Conservation (phyloP, 2,329 filamentous ascomycete species). For the Aspergillus sp. region DNA sequence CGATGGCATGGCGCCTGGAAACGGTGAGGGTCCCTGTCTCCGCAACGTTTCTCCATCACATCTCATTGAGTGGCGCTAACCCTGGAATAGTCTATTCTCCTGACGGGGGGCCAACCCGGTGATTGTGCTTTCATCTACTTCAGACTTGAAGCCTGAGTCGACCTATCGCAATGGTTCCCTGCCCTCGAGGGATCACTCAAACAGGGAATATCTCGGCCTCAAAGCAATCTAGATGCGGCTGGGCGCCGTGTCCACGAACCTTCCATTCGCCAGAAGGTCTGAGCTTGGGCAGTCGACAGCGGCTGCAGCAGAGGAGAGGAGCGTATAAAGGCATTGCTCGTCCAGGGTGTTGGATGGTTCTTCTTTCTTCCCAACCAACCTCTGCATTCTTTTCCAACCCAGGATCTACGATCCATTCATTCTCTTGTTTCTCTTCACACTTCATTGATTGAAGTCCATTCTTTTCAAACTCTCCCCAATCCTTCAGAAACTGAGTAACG, state of each 20-base stretch:
- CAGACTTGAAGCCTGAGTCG: conserved; percentile 26
- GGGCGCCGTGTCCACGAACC: conserved; percentile 18
- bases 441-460: conserved; percentile 43
- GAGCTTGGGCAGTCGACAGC: conserved; percentile 15
- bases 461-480: conserved; percentile 35
- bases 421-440: conserved; percentile 32
- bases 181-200: conserved; percentile 24
- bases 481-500: conserved; percentile 30
- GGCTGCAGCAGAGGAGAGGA: neutral
- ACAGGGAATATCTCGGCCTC: conserved; percentile 19
- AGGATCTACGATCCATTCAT: conserved; percentile 35
- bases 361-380: conserved; percentile 29
- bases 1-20: conserved; percentile 15
- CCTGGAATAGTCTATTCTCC: conserved; percentile 21
- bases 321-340: conserved; percentile 20
- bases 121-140: conserved; percentile 34
- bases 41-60: conserved; percentile 14
- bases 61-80: conserved; percentile 22
- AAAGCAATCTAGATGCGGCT: conserved; percentile 29
- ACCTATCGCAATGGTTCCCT: conserved; percentile 30
- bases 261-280: conserved; percentile 22
- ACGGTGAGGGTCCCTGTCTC: conserved; percentile 9
- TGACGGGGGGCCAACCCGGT: conserved; percentile 17
- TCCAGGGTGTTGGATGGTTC: conserved; percentile 3
- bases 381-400: conserved; percentile 35